phyloP scores from a whole-genome alignment of 2,329 filamentous ascomycete species.

The Phoma sp. region DNA sequence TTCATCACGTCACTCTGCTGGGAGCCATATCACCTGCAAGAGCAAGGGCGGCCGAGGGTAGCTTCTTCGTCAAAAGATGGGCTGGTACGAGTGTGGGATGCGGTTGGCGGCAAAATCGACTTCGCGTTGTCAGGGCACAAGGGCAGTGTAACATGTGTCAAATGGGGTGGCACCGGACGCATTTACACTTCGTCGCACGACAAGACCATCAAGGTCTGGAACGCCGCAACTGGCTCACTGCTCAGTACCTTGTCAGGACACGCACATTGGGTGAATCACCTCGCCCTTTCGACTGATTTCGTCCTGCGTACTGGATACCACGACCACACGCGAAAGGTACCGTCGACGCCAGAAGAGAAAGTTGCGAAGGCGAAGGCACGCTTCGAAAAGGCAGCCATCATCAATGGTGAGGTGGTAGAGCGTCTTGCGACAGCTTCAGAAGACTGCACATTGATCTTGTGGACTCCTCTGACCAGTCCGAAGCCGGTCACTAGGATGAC shows the following conservation, averaged over 20 bases:
- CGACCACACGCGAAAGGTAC: conserved; percentile 78
- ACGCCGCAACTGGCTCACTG: conserved; percentile 78
- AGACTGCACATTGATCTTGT: conserved; percentile 96
- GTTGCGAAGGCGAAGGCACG: conserved; percentile 77
- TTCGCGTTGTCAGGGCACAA: conserved; percentile 88
- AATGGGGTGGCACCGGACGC: conserved; percentile 86
- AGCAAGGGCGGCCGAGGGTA: conserved; percentile 74
- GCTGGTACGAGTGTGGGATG: conserved; percentile 87
- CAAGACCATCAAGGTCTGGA: conserved; percentile 92
- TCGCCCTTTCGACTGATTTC: conserved; percentile 92
- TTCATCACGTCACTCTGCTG: conserved; percentile 88
- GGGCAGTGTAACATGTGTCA: conserved; percentile 85
- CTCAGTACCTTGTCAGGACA: conserved; percentile 82
- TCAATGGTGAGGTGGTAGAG: conserved; percentile 80
- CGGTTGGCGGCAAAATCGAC: conserved; percentile 78
- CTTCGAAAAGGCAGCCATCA: conserved; percentile 83
- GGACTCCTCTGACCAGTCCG: conserved; percentile 77
- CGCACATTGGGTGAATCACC: conserved; percentile 94
- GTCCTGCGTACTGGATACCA: conserved; percentile 85
- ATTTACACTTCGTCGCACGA: conserved; percentile 73
- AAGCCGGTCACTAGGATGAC: conserved; percentile 88
- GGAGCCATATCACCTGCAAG: conserved; percentile 91
- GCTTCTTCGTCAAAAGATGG: conserved; percentile 90
- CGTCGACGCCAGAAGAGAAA: conserved; percentile 73
- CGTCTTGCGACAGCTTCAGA: conserved; percentile 89